These are phyloP conservation scores for Monosporascus sp. DNA, from an alignment of 2,329 filamentous ascomycete genomes.

Conservation along the genomic window DNA sequence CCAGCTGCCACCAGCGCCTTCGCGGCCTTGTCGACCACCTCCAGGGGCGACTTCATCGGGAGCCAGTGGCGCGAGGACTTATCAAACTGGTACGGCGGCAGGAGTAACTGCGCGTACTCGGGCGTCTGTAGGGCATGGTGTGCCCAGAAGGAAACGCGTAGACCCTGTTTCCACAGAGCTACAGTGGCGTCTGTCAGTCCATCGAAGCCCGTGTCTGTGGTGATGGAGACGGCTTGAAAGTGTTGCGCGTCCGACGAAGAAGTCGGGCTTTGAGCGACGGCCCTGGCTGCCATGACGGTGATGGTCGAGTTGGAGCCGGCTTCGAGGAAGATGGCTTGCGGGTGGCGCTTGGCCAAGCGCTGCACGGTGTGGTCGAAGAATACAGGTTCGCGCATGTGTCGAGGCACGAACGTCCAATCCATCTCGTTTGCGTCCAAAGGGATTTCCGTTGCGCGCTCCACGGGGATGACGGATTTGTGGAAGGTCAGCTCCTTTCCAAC, in stretches of 20 bases:
- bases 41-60: no score
- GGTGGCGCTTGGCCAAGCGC: conserved; percentile 26
- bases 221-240: conserved; percentile 19
- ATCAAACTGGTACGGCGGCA: conserved; percentile 40
- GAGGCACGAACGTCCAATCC: conserved; percentile 11
- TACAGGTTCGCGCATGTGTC: conserved; percentile 38
- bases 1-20: no score
- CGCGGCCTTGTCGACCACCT: no score
- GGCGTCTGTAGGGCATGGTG: conserved; percentile 23
- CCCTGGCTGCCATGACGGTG: conserved; percentile 26
- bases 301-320: conserved; percentile 34
- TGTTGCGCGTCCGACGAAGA: background rate
- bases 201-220: conserved; percentile 8
- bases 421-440: conserved; percentile 1
- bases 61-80: conserved; percentile 31
- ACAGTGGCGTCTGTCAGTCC: conserved; percentile 20
- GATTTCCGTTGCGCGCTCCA: conserved; percentile 22
- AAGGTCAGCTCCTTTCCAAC: conserved; percentile 26
- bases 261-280: conserved; percentile 9
- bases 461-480: conserved; percentile 23
- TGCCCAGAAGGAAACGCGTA: conserved; percentile 31
- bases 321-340: conserved; percentile 31
- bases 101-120: conserved; percentile 14
- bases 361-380: conserved; percentile 38
- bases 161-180: conserved; percentile 35